These are phyloP conservation scores for Rhizomucor pusillus DNA, from an alignment of 371 early-diverging fungal species.

Conservation along the genomic window DNA sequence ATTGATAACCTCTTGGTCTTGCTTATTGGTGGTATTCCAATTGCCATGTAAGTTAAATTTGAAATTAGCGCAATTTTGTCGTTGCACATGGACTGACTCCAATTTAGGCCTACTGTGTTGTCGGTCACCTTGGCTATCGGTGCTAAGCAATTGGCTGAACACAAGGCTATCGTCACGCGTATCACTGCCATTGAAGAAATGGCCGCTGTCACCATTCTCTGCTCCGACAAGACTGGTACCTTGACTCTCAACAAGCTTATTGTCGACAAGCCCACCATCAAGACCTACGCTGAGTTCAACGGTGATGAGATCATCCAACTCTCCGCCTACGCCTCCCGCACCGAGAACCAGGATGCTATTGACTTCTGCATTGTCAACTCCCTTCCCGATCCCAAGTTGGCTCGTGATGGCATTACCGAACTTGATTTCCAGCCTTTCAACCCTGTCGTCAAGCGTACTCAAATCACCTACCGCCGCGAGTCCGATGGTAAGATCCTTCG, in stretches of 20 bases:
- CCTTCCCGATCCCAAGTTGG: conserved; percentile 50
- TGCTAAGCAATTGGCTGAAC: conserved; percentile 87
- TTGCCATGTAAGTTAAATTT: conserved; percentile 55
- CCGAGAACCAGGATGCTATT: conserved; percentile 75
- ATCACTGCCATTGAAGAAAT: conserved; percentile 90
- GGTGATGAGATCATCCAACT: conserved; percentile 58
- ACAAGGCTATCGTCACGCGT: conserved; percentile 88
- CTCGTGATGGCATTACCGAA: conserved; percentile 65
- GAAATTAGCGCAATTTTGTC: background rate
- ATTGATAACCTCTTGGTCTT: conserved; percentile 72
- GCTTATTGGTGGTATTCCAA: conserved; percentile 78
- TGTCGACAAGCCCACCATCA: conserved; percentile 64
- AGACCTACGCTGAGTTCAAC: conserved; percentile 54
- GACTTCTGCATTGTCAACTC: conserved; percentile 72
- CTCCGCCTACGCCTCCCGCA: conserved; percentile 66
- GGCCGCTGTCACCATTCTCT: conserved; percentile 90
- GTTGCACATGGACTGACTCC: background rate
- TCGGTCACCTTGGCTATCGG: conserved; percentile 94
- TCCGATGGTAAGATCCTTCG: conserved; percentile 60
- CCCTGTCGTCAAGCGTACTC: conserved; percentile 85
- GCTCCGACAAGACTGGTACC: conserved; percentile 97
- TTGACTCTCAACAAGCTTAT: conserved; percentile 90
- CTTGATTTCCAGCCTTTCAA: conserved; percentile 84
- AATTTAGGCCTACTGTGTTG: conserved; percentile 64
- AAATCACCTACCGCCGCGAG: conserved; percentile 65